Base-by-base conservation (phyloP, 345 rosid species). In the Gossypium stocksii region DNA sequence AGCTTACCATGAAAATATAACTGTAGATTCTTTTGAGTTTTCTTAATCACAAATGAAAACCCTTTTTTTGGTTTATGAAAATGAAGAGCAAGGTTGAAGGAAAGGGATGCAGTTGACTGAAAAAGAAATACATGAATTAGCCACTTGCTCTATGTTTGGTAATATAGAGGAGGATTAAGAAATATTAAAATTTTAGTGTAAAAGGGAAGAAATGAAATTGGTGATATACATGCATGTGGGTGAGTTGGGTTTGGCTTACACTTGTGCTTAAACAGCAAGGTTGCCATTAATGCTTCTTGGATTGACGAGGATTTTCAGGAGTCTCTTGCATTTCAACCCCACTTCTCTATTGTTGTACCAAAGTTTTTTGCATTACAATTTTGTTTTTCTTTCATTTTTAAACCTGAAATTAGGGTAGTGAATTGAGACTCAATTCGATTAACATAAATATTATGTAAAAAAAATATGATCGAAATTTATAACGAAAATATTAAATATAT, bases 401-500 rank as follows among this genome's bases (percentile, higher is more conserved):
- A 69, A 69, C 23, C 44, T 69, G 5, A 69, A 69, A 49, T 9
- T 49, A 5, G 23, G 23, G 8, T 23, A 15, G 3, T 0, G 0
- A 0, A 27, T 27, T 27, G 29, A 0, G 0, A 3, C 0, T 27
- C 3, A 29, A 29, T 29, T 29, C 34, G 1, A 29, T 3, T 29
- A 0, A 29, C 0, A 29, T 29, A 5, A 3, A 6, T 29, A 4
- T 29, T 4, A 29, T 29, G 4, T 4, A 29, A 29, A 0, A 29
- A 29, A 3, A 0, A 13, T 14, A 12, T 13, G 0, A 3, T 13
- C 0, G 0, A 49, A 49, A 29, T 0, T 1, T 29, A 29, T 29
- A 29, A 29, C 3, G 4, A 0, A 29, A 29, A 0, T 34, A 4
- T 34, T n/a, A n/a, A n/a, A n/a, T n/a, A n/a, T n/a, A n/a, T n/a